Percentiles rank a stretch among this genome's conserved stretches.
Conservation (phyloP, 2,329 filamentous ascomycete species). For the Zymoseptoria ardabiliae region DNA sequence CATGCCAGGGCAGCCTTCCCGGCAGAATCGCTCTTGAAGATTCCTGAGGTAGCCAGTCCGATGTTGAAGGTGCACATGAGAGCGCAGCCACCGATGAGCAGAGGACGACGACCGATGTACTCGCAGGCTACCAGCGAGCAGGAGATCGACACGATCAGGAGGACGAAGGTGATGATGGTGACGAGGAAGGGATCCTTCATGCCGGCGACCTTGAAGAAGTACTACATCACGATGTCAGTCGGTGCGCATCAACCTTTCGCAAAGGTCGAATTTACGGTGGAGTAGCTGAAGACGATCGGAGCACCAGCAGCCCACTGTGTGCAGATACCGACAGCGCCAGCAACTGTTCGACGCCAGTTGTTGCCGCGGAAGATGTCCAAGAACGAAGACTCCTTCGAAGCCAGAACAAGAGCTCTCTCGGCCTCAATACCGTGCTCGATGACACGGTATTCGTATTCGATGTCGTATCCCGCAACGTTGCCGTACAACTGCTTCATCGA, state of each 20-base stretch:
- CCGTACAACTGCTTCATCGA: slow-evolving; percentile 12
- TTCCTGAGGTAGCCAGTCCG: slow-evolving; percentile 8
- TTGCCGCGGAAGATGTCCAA: slow-evolving; percentile 12
- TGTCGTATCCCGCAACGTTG: slow-evolving; percentile 9
- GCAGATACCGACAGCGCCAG: slow-evolving; percentile 14
- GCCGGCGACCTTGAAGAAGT: slow-evolving; percentile 15
- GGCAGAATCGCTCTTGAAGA: slow-evolving; percentile 6
- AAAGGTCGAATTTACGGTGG: slow-evolving; percentile 5
- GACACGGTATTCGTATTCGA: slow-evolving; percentile 14
- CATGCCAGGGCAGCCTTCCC: slow-evolving; percentile 11
- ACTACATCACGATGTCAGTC: slow-evolving; percentile 2
- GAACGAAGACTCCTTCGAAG: slow-evolving; percentile 7
- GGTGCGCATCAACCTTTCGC: too few species aligned
- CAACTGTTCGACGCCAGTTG: slow-evolving; percentile 14
- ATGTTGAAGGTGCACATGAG: slow-evolving; percentile 15
- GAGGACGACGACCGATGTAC: slow-evolving; percentile 10
- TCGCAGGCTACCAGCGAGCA: slow-evolving; percentile 12
- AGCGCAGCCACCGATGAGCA: slow-evolving; percentile 11
- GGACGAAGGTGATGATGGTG: slow-evolving; percentile 29
- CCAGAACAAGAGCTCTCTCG: slow-evolving; percentile 6
- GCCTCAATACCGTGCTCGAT: slow-evolving; percentile 14
- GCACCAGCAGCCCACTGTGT: slow-evolving; percentile 15
- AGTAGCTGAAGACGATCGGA: slow-evolving; percentile 14
- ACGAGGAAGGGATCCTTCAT: slow-evolving; percentile 13
- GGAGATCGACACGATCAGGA: slow-evolving; percentile 31